Conservation (phyloP, 192 early-diverging fungal species). For the Podila epicladia region DNA sequence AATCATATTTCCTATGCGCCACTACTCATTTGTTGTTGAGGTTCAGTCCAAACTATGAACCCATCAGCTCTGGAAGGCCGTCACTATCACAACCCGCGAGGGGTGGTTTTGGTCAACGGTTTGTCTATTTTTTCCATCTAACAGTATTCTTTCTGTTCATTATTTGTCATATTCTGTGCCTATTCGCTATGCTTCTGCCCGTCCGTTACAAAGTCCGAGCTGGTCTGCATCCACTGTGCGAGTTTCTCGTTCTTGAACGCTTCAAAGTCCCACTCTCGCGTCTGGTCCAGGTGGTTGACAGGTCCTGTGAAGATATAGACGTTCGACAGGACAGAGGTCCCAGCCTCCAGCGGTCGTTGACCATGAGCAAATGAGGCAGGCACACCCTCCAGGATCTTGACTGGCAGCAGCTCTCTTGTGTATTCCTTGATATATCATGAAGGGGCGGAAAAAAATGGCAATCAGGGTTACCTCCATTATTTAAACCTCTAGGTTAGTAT, state of each 20-base stretch:
- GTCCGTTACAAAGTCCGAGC: too few relatives aligned
- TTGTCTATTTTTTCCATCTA: too few relatives aligned
- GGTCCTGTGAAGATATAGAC: slow-evolving; percentile 44
- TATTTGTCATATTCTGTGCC: too few relatives aligned
- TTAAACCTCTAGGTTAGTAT: neutral
- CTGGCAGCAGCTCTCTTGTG: slow-evolving; percentile 19
- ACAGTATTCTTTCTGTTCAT: too few relatives aligned
- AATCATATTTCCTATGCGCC: too few relatives aligned
- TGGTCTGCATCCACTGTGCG: too few relatives aligned
- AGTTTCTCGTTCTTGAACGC: slow-evolving; percentile 23
- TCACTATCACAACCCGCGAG: too few relatives aligned
- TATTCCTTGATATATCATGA: slow-evolving; percentile 22
- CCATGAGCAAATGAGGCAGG: slow-evolving; percentile 15
- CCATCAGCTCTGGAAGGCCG: too few relatives aligned
- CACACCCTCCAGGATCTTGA: slow-evolving; percentile 21
- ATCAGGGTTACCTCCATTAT: neutral
- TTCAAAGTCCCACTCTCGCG: slow-evolving; percentile 38
- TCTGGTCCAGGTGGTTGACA: slow-evolving; percentile 7
- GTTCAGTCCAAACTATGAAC: too few relatives aligned
- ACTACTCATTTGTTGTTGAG: too few relatives aligned
- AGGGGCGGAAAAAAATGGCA: neutral
- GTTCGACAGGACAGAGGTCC: slow-evolving; percentile 24
- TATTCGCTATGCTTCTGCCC: too few relatives aligned
- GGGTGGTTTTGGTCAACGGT: too few relatives aligned
- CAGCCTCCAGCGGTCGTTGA: slow-evolving; percentile 4